Base-by-base conservation (phyloP, 208 protist genomes). In the Acanthamoeba royreba region DNA sequence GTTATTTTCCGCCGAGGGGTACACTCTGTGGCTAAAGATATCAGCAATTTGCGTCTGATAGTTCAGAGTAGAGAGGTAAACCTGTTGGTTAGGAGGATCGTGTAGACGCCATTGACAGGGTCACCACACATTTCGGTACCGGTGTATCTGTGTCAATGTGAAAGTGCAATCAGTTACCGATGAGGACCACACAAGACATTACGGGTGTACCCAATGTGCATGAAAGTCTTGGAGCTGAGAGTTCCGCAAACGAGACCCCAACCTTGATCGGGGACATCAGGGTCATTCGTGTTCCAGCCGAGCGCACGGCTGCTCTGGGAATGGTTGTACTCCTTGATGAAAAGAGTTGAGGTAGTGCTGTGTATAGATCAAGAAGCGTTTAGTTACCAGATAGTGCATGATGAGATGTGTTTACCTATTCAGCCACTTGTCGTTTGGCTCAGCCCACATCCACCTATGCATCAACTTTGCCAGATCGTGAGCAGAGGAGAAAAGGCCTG, bases 201-300 rank as follows among this genome's bases (percentile, higher is more conserved):
- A 11, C 77, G 53, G 7, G 93, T 81, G 38, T 95, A 95, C 17
- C 95, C 95, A n/a, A 93, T 42, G 92, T 97, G 96, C 72, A 95
- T 94, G 72, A 94, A 97, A 19, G 96, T 97, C 33, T 28, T 66
- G 33, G 49, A 7, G 25, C 94, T 95, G 11, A 97, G 47, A 8
- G 72, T 91, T 13, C 96, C 96, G 93, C 96, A 97, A 4, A 61
- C 25, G 22, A 52, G 91, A n/a, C 46, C 31, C 92, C 85, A 96
- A 11, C 93, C 66, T 58, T 95, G 42, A 49, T 93, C 93, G 47
- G 25, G 31, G 31, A 87, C 83, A 31, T 61, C 93, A 55, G 69
- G 79, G 35, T 96, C 89, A 72, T 95, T 96, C 4, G 96, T 97
- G 92, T 97, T 95, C 96, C 96, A 97, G 28, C 96, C 96, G 4